Conservation (phyloP, 306 rosid genomes). For the Trifolium dubium region DNA sequence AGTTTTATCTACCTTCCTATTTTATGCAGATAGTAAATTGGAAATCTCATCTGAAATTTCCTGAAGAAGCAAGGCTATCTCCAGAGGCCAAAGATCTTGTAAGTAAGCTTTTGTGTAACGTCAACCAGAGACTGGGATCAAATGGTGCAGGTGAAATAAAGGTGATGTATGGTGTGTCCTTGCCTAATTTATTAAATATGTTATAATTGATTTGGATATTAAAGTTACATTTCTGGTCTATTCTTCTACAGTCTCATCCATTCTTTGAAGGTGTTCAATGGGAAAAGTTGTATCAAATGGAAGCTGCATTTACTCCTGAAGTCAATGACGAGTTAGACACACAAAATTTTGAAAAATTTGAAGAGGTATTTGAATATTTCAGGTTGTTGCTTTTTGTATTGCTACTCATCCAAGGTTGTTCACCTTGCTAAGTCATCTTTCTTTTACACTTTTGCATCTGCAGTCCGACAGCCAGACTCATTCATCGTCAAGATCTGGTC, state of each 20-base stretch:
- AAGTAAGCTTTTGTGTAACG: conserved; percentile 78
- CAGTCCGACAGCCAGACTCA: conserved; percentile 67
- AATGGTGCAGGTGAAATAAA: conserved; percentile 87
- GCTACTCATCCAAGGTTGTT: conserved; percentile 23
- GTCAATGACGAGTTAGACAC: conserved; percentile 96
- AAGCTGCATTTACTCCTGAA: conserved; percentile 95
- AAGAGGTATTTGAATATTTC: conserved; percentile 67
- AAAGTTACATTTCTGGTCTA: conserved; percentile 46
- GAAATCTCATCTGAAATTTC: conserved; percentile 93
- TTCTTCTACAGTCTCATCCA: conserved; percentile 66
- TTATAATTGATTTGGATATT: conserved; percentile 33
- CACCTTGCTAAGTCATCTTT: conserved; percentile 27
- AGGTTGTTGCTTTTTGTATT: conserved; percentile 33
- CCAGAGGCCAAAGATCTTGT: conserved; percentile 80
- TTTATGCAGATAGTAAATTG: conserved; percentile 85
- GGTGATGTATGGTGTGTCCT: conserved; percentile 89
- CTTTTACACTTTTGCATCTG: conserved; percentile 32
- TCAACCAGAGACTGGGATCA: conserved; percentile 79
- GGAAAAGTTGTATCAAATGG: conserved; percentile 87
- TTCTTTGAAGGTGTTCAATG: conserved; percentile 75
- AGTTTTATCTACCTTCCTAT: conserved; percentile 31
- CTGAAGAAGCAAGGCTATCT: conserved; percentile 85
- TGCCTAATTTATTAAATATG: conserved; percentile 56
- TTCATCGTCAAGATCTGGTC: conserved; percentile 76
- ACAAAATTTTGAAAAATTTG: conserved; percentile 96